Evolutionary conservation across 139 green algal species (phyloP), one percentile per base, ranked within the genome.

Genomic region (Chlamydomonas incerta): DNA sequence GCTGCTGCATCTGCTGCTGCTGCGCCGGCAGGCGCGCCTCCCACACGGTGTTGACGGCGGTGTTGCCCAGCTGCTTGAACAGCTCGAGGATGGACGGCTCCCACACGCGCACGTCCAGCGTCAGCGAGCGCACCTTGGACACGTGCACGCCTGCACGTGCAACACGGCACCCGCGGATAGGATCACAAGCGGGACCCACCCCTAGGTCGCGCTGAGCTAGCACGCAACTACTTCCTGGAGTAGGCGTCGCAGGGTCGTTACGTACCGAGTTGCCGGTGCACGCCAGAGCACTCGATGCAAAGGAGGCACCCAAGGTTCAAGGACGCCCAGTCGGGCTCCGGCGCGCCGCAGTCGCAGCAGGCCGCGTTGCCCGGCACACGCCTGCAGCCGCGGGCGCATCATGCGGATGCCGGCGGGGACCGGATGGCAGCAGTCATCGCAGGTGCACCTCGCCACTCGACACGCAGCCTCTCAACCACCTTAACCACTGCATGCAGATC

Each of bases 221-320:
- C n/a, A n/a, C n/a, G n/a, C n/a, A n/a, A n/a, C n/a, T n/a, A n/a
- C n/a, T n/a, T n/a, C n/a, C n/a, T n/a, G n/a, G n/a, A n/a, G n/a
- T n/a, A n/a, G n/a, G n/a, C n/a, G n/a, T n/a, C n/a, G n/a, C n/a
- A n/a, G n/a, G n/a, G n/a, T n/a, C 21, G 33, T 26, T 34, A 65
- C 83, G 2, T 65, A 88, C 96, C 96, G 47, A 99, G 89, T 82
- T 96, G 91, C 28, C 96, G 92, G 90, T 99, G 96, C 52, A 97
- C 88, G 23, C 97, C 96, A 11, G 88, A 95, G 90, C 97, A 99
- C 84, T 97, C 92, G 46, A 99, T 98, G 88, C 97, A 99, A 71
- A 98, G 86, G 26, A 98, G 86, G 35, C 97, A 87, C 37, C 96
- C 96, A 24, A 98, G 88, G 88, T 99, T 98, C 34, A 99, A 86